phyloP scores from a whole-genome alignment of 306 rosid genomes.

The Arachis hypogaea region DNA sequence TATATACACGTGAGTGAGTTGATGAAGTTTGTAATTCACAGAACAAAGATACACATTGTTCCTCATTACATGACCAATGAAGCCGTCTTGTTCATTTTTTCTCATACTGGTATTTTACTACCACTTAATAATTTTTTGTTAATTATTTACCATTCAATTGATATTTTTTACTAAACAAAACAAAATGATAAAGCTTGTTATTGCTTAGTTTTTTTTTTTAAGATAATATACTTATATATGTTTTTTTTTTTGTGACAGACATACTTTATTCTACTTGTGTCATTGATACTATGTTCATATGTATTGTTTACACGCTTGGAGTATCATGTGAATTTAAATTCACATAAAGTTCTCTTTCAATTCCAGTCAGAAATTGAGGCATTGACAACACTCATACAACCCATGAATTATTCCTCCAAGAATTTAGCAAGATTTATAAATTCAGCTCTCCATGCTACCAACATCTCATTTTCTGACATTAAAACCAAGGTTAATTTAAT shows the following conservation, averaged over 20 bases:
- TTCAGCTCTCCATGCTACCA: constrained; percentile 17
- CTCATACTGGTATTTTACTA: too few species aligned
- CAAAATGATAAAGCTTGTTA: too few species aligned
- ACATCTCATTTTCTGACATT: constrained; percentile 40
- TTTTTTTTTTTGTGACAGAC: constrained; percentile 28
- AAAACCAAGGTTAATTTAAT: constrained; percentile 33
- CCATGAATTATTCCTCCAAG: constrained; percentile 40
- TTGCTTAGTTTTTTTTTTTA: too few species aligned
- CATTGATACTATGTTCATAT: constrained; percentile 40
- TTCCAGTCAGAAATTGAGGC: constrained; percentile 39
- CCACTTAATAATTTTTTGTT: too few species aligned
- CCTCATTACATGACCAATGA: too few species aligned
- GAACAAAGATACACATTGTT: too few species aligned
- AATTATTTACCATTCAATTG: too few species aligned
- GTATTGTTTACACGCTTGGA: constrained; percentile 32
- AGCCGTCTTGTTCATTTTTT: too few species aligned
- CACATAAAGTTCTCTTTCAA: constrained; percentile 33
- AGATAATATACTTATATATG: too few species aligned
- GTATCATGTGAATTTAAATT: constrained; percentile 20
- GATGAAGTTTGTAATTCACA: too few species aligned
- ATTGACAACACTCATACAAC: constrained; percentile 27
- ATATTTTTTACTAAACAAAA: too few species aligned
- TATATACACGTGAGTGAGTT: too few species aligned
- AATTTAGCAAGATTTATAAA: constrained; percentile 38
- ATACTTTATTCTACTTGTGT: constrained; percentile 20